Evolutionary conservation across 305 asterid genomes (phyloP), one percentile per base, ranked within the genome.

Genomic region (Rubia peregrina): DNA sequence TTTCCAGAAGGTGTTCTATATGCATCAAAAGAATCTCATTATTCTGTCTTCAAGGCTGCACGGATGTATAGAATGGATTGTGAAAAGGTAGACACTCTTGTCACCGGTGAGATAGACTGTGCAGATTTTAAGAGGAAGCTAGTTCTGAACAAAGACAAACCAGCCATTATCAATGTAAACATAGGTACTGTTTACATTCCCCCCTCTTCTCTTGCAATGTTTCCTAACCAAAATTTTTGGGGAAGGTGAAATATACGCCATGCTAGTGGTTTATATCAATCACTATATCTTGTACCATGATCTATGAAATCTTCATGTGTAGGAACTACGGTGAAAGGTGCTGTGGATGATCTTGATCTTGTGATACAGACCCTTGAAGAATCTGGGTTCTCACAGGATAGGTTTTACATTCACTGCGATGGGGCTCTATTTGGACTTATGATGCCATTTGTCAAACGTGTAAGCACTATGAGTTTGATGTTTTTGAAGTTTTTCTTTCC

Each of bases 301-400:
- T 68, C 74, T 48, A 43, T 36, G 57, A 60, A 49, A 68, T 71
- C 51, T 71, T 75, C 36, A 72, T 74, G 68, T 79, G 79, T 85
- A 92, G 98, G 98, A 83, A 92, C 98, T 44, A 92, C 97, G 61
- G 97, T 92, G 51, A 90, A 92, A 79, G 97, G 98, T 24, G 98
- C 97, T 65, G 98, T 92, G 57, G 98, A 92, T 40, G 96, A 90
- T 85, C 98, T 92, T 46, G 98, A 90, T 86, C 95, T 90, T 68
- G 95, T 92, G 64, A 88, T 92, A 77, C 77, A 84, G 78, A 86
- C 93, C 72, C 95, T 92, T 71, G 92, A 88, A 82, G 93, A 90
- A 73, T 80, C 83, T 72, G 95, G 96, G 73, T 90, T 73, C 78
- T 78, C 95, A 30, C 88, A 80, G n/a, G 88, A 90, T 76, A 85